Base-by-base conservation (phyloP, 1,284 basidiomycete genomes). In the Pyrrhoderma noxium region DNA sequence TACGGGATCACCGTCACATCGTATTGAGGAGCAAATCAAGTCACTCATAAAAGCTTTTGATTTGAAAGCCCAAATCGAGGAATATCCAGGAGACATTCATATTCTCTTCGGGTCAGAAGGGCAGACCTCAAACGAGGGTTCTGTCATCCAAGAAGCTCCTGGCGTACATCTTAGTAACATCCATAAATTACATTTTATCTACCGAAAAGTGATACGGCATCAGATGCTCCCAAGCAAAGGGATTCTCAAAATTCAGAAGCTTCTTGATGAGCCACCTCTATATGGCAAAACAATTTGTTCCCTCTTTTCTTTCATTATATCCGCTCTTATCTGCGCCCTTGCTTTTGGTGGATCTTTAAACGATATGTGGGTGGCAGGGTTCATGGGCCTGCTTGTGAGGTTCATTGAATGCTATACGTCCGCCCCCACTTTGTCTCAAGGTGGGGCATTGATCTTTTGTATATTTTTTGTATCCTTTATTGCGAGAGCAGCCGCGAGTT, bases 361-460 rank as follows among this genome's bases (percentile, higher is more conserved):
- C 46, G 91, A 93, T 59, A 88, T 89, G 74, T 80, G 85, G 70
- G 76, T 92, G 47, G 81, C 85, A 55, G 90, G 87, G 1, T 64
- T 72, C 2, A 78, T 83, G 31, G 88, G 85, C 0, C 76, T 81
- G 45, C 60, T 83, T 45, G 66, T 93, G 40, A 77, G 77, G 45
- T 73, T 78, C 59, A 73, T 93, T 58, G 87, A 91, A 60, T 74
- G 72, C 52, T 80, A 88, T 3, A 86, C 84, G 11, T 72, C 77
- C 21, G 87, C 85, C 62, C 88, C 82, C 60, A 73, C 82, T 1
- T 71, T 90, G 63, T 92, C 91, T 63, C 85, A 86, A 27, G 90
- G 90, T 61, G 88, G 93, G 44, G 93, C 93, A 57, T 90, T 93
- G 62, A 90, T 93, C 58, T 86, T 85, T 0, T 79, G 87, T 8